phyloP scores from a whole-genome alignment of 2,329 filamentous ascomycete species.

The Cordyceps javanica region DNA sequence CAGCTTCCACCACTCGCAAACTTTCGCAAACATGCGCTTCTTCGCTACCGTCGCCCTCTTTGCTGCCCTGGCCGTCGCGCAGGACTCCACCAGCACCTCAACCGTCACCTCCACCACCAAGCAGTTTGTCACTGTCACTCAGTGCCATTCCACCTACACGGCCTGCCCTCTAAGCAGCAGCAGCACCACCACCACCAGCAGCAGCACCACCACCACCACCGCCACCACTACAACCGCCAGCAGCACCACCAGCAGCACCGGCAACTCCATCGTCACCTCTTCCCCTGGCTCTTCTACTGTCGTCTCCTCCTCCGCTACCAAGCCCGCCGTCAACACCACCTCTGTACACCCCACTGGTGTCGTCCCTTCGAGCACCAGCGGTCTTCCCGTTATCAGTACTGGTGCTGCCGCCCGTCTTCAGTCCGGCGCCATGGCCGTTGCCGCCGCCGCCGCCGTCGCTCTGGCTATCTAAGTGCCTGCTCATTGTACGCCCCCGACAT shows the following conservation, averaged over 20 bases:
- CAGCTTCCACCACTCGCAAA: not conserved
- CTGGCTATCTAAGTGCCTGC: slow-evolving; percentile 5
- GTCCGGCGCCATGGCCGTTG: slow-evolving; percentile 33
- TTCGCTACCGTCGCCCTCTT: slow-evolving; percentile 35
- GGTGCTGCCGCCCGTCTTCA: slow-evolving; percentile 30
- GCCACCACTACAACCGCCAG: slow-evolving; percentile 19
- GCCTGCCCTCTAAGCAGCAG: slow-evolving; percentile 35
- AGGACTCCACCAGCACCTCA: slow-evolving; percentile 30
- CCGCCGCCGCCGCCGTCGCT: slow-evolving; percentile 15
- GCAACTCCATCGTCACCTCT: not conserved
- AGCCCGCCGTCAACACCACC: slow-evolving; percentile 4
- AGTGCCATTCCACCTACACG: slow-evolving; percentile 37
- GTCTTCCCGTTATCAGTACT: slow-evolving; percentile 21
- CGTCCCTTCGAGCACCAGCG: not conserved
- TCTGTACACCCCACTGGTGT: slow-evolving; percentile 9
- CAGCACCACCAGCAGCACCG: slow-evolving; percentile 13
- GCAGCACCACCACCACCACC: slow-evolving; percentile 16
- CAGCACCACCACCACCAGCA: slow-evolving; percentile 20
- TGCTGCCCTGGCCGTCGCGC: slow-evolving; percentile 33
- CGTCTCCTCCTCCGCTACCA: not conserved
- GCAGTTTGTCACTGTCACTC: slow-evolving; percentile 40
- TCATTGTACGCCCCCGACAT: not conserved
- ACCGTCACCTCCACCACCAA: slow-evolving; percentile 40
- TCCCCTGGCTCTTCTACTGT: not conserved
- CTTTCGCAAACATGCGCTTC: slow-evolving; percentile 39